Evolutionary conservation across 176 grass and related monocot species (phyloP), one percentile per base, ranked within the genome.

Genomic region (Aegilops longissima): DNA sequence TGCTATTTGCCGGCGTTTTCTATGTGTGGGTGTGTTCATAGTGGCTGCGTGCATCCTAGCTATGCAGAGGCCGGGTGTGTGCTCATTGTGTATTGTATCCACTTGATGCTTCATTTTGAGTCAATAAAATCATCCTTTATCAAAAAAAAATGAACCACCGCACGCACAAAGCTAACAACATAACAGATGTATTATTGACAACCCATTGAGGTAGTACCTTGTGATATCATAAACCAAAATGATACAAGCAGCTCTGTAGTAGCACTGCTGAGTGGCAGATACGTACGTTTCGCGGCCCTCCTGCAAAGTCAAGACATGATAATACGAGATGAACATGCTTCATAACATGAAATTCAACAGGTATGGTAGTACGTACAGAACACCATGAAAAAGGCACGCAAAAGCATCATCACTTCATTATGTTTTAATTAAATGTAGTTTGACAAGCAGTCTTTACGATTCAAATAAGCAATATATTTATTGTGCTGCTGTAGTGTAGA

Each of bases 201-300:
- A 2, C 0, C 14, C 14, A 20, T 66, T 3, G 49, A 7, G 49
- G 44, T 0, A 18, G 8, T 74, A 90, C 93, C 93, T 92, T 12
- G 93, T 90, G 54, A 92, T 95, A 20, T 90, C 93, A 39, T 95
- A 92, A 1, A 95, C 93, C 78, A 95, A 61, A 66, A 95, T 80
- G 73, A 90, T 86, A 54, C 93, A 90, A 21, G 93, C 86, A 75
- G 85, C 88, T 11, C 93, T 83, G 81, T 85, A 79, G 70, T 95
- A 95, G 74, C 79, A 95, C 10, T 90, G 92, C 30, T 2, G 0
- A 17, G 76, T 92, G 14, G 90, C 82, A 38, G 88, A 90, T 70
- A 86, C 83, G 83, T 65, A 85, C 31, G 88, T 84, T 85, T 90
- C 93, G 61, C 84, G 86, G 18, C 90, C 90, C 12, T 83, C 90